Evolutionary conservation across 352 stramenopile species (phyloP).

Genomic region (Globisporangium mamillatum): DNA sequence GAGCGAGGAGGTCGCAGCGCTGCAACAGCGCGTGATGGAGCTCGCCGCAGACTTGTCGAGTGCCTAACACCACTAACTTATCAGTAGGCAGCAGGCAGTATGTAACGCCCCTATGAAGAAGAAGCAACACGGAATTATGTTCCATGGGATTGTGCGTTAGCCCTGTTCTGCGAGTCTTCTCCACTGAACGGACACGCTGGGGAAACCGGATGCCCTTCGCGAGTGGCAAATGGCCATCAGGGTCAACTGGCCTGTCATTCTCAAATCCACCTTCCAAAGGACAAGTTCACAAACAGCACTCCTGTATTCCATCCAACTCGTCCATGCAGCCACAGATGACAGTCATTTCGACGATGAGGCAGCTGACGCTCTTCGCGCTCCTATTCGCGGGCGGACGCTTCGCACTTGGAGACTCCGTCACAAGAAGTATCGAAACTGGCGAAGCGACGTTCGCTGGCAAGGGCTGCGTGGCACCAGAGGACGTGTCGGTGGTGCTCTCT

Average conservation of each 20-base stretch:
- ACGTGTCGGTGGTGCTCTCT: slow-evolving; percentile 6
- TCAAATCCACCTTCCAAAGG: neutral
- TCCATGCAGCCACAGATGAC: neutral
- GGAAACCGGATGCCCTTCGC: neutral
- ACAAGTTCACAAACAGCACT: neutral
- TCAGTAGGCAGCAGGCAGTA: neutral
- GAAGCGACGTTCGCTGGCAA: slow-evolving; percentile 12
- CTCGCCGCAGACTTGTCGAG: slow-evolving; percentile 52
- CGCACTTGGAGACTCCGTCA: neutral
- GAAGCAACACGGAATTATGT: neutral
- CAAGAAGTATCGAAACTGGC: neutral
- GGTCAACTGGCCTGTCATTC: neutral
- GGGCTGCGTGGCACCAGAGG: slow-evolving; percentile 1
- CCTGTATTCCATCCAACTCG: neutral
- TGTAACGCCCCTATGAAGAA: neutral
- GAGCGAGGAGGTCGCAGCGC: slow-evolving; percentile 53
- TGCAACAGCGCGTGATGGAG: slow-evolving; percentile 64
- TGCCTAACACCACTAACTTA: slow-evolving; percentile 20
- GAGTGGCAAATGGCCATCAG: neutral
- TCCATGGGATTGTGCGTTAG: neutral
- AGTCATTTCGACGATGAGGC: neutral
- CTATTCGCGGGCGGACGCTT: neutral
- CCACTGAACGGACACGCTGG: neutral
- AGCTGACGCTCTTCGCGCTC: neutral
- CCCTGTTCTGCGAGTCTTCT: neutral